Evolutionary conservation across 2,329 filamentous ascomycete genomes (phyloP).

Genomic region (Exophiala sp.): DNA sequence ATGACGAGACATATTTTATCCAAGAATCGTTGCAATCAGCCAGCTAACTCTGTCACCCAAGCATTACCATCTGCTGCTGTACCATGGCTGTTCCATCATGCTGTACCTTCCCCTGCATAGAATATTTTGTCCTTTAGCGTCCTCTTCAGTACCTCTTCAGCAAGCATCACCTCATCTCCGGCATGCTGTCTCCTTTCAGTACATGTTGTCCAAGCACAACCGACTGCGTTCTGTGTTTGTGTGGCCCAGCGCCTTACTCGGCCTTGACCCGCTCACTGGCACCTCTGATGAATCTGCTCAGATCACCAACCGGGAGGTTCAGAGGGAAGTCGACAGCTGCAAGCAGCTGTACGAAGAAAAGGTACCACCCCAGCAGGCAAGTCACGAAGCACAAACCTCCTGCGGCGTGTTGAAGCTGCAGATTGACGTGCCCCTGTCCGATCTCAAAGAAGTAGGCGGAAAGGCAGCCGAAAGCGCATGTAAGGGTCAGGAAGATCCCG

Average conservation of each 20-base stretch:
- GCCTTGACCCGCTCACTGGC: conserved; percentile 25
- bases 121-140: too few species aligned
- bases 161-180: not conserved
- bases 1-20: too few species aligned
- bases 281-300: conserved; percentile 46
- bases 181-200: not conserved
- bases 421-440: conserved; percentile 11
- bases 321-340: conserved; percentile 58
- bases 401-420: conserved; percentile 32
- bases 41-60: too few species aligned
- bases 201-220: not conserved
- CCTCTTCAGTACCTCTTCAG: not conserved
- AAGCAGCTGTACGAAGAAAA: conserved; percentile 55
- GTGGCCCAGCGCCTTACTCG: conserved; percentile 6
- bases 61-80: too few species aligned
- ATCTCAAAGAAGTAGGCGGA: conserved; percentile 41
- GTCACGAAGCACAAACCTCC: conserved; percentile 53
- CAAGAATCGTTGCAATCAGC: too few species aligned
- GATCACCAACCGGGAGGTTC: conserved; percentile 55
- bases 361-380: conserved; percentile 53
- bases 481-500: conserved; percentile 64
- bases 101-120: too few species aligned
- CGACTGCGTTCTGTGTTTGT: too few species aligned
- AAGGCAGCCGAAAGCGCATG: conserved; percentile 57
- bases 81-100: too few species aligned